Conservation (phyloP, 345 rosid genomes). For the Eucalyptus fibrosa region DNA sequence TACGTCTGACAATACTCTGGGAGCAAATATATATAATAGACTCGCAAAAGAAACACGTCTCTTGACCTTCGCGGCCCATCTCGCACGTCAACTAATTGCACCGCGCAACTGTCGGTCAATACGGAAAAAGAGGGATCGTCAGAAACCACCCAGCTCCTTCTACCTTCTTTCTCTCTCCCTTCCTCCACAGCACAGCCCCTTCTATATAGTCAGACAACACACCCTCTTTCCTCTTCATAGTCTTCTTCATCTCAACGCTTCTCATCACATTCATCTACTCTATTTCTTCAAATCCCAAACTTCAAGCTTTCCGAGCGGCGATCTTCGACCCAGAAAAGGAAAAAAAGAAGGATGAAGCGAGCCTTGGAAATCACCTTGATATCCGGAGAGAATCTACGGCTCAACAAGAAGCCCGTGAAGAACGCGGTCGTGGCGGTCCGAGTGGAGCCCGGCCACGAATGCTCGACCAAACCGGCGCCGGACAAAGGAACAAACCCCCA, state of each 20-base stretch:
- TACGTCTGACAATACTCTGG: not conserved
- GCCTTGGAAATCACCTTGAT: conserved; percentile 15
- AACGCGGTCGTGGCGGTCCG: conserved; percentile 19
- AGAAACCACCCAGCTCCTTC: not conserved
- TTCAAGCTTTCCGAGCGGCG: not conserved
- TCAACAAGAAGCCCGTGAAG: conserved; percentile 25
- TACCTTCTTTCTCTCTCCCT: not conserved
- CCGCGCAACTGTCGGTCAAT: not conserved
- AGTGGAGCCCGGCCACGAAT: not conserved
- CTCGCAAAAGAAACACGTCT: not conserved
- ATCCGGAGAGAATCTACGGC: conserved; percentile 46
- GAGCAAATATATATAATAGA: not conserved
- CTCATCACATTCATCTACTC: not conserved
- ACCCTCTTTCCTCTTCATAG: not conserved
- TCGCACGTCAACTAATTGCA: not conserved
- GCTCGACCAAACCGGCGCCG: not conserved
- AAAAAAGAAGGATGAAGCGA: not conserved
- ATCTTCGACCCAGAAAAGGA: not conserved
- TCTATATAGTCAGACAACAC: not conserved
- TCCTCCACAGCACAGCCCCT: not conserved
- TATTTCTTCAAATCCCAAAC: not conserved
- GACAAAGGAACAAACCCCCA: conserved; percentile 35
- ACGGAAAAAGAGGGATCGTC: not conserved
- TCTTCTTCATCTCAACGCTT: not conserved
- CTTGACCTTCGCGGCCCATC: not conserved